These are phyloP conservation scores for Pseudocercospora macadamiae DNA, from an alignment of 2,329 filamentous ascomycete genomes.

Conservation along the genomic window DNA sequence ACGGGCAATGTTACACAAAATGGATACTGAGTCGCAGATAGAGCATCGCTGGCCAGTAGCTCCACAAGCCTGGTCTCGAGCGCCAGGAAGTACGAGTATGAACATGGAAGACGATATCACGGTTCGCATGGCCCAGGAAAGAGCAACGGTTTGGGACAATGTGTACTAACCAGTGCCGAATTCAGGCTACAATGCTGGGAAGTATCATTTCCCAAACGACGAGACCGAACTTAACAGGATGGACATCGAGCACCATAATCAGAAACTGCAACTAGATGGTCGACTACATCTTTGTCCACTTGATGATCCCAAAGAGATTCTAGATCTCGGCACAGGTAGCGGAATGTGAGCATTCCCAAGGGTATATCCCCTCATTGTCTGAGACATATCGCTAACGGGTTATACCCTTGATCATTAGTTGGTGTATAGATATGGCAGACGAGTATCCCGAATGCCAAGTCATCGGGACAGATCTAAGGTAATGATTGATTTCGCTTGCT, in stretches of 20 bases:
- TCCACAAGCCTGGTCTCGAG: slow-evolving; percentile 19
- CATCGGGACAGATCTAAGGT: slow-evolving; percentile 42
- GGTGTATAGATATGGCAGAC: slow-evolving; percentile 42
- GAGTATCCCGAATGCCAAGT: slow-evolving; percentile 34
- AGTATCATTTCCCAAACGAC: slow-evolving; percentile 40
- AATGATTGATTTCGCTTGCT: not conserved
- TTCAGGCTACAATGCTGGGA: slow-evolving; percentile 30
- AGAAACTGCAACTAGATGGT: slow-evolving; percentile 34
- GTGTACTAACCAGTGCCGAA: not conserved
- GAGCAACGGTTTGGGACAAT: not conserved
- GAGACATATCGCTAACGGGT: no score
- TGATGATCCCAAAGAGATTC: slow-evolving; percentile 43
- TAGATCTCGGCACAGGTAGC: slow-evolving; percentile 53
- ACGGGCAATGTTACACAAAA: not conserved
- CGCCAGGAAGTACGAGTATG: slow-evolving; percentile 23
- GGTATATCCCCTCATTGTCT: no score
- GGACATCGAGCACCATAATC: slow-evolving; percentile 39
- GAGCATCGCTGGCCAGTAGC: slow-evolving; percentile 24
- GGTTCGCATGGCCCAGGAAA: slow-evolving; percentile 9
- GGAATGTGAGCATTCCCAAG: no score
- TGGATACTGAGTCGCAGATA: not conserved
- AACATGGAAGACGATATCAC: slow-evolving; percentile 36
- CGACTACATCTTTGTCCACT: slow-evolving; percentile 49
- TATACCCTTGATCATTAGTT: no score
- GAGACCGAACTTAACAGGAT: slow-evolving; percentile 36